Percentiles rank a stretch among this genome's conserved stretches.
Evolutionary conservation across 2,329 filamentous ascomycete genomes (phyloP).

Genomic region (Diaporthe longicolla): DNA sequence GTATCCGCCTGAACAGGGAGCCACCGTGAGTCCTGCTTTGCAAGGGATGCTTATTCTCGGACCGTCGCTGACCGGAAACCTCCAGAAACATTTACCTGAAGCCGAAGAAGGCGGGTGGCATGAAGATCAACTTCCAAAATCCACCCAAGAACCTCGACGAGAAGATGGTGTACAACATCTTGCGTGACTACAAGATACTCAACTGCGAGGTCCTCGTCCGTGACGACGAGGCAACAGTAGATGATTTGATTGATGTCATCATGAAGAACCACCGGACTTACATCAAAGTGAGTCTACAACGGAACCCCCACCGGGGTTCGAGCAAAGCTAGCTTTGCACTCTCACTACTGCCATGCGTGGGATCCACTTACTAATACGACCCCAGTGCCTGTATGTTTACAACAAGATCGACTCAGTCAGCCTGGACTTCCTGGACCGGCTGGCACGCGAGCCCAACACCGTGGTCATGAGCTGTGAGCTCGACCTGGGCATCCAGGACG

Average conservation of each 20-base stretch:
- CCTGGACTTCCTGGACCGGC: slow-evolving; percentile 90
- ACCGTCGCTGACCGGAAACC: slow-evolving; percentile 13
- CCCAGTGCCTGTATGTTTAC: slow-evolving; percentile 90
- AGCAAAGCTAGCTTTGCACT: neutral
- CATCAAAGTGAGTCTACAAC: slow-evolving; percentile 67
- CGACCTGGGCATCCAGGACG: slow-evolving; percentile 92
- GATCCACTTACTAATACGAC: neutral
- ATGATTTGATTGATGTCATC: slow-evolving; percentile 99
- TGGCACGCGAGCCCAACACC: slow-evolving; percentile 93
- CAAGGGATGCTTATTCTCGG: neutral
- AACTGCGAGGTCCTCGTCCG: slow-evolving; percentile 97
- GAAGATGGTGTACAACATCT: slow-evolving; percentile 98
- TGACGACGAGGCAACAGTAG: slow-evolving; percentile 94
- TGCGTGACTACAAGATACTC: slow-evolving; percentile 98
- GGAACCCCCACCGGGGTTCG: neutral
- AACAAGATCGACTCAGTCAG: slow-evolving; percentile 99
- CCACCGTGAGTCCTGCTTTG: slow-evolving; percentile 78
- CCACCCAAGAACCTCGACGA: slow-evolving; percentile 94
- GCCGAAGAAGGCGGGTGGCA: slow-evolving; percentile 92
- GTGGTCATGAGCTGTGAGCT: slow-evolving; percentile 98
- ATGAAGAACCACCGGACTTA: slow-evolving; percentile 99
- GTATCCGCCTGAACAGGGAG: slow-evolving; percentile 91
- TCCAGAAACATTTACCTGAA: slow-evolving; percentile 96
- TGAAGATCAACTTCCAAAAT: slow-evolving; percentile 97
- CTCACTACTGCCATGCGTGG: neutral